Conservation (phyloP, 805 yeast genomes). For the Saturnispora ahearnii region DNA sequence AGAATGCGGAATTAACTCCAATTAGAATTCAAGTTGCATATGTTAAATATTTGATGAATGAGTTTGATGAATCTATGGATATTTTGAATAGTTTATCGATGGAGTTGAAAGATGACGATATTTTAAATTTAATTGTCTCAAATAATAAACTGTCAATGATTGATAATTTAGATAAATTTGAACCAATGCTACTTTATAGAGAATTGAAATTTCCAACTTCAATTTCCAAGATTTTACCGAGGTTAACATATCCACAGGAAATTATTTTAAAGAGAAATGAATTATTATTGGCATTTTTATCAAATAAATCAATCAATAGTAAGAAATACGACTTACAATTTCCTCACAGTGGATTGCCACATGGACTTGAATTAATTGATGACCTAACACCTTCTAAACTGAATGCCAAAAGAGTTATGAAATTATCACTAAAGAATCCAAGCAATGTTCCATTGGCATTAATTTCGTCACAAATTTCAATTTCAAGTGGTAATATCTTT, state of each 20-base stretch:
- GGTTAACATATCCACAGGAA: conserved; percentile 34
- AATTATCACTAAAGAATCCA: background rate
- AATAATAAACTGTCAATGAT: conserved; percentile 36
- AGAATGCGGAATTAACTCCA: conserved; percentile 46
- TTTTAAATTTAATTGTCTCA: conserved; percentile 33
- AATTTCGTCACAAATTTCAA: conserved; percentile 29
- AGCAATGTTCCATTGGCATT: conserved; percentile 26
- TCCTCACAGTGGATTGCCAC: conserved; percentile 22
- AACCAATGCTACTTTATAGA: conserved; percentile 24
- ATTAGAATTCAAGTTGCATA: conserved; percentile 54
- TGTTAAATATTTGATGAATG: conserved; percentile 34
- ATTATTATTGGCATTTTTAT: conserved; percentile 32
- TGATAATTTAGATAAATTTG: conserved; percentile 3
- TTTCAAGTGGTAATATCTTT: conserved; percentile 24
- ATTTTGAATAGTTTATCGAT: conserved; percentile 31
- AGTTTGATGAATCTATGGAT: conserved; percentile 26
- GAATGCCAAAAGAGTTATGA: background rate
- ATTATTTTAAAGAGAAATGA: conserved; percentile 36
- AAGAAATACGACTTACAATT: conserved; percentile 14
- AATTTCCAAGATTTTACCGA: conserved; percentile 22
- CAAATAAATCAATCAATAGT: conserved; percentile 27
- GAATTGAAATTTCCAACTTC: conserved; percentile 25
- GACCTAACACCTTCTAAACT: background rate
- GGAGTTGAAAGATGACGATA: conserved; percentile 27
- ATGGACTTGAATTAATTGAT: background rate